Base-by-base conservation (phyloP, 2,329 filamentous ascomycete species). In the Aulographum hederae region DNA sequence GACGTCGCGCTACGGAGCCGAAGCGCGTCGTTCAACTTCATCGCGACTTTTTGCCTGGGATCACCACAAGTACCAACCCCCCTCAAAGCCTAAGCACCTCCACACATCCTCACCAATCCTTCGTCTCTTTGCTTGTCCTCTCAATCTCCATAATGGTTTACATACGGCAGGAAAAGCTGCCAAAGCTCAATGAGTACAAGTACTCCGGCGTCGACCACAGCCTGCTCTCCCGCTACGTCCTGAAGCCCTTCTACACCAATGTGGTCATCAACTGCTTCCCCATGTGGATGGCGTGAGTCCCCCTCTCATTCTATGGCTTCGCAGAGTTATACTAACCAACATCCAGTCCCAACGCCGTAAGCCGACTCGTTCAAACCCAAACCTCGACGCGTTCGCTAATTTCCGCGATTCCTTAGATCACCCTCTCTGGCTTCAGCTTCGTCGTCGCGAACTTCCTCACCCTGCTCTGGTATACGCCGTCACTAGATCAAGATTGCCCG, bases 241-340 rank as follows among this genome's bases (percentile, higher is more conserved):
- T 98, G 46, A 95, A 98, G 65, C 89, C 89, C 5, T 98, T 95
- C 59, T 98, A 95, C 65, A 91, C 74, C 48, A 76, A 92, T 58
- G 67, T 89, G 42, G 86, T 92, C 47, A 93, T 98, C 61, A 74
- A 86, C 40, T 78, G 76, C 57, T 95, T 98, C 52, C 89, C 89
- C 28, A 79, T 92, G 73, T 78, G 66, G 51, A 95, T 98, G 85
- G 89, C 89, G 52, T 72, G 50, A 62, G 67, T 67, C 3, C 29
- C 10, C 16, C 5, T 5, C 13, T 2, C 15, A 25, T 13, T 20
- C 12, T 6, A n/a, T 10, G 19, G 15, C 26, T 15, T 6, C 8
- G 6, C 10, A n/a, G 28, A 11, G 25, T 11, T 19, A 15, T 34
- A 5, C 13, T n/a, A 28, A 28, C 11, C 27, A 10, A 12, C 10